A percentile compares a stretch with the other conserved stretches of the same genome.
These are phyloP conservation scores for Mycena vulgaris DNA, from an alignment of 768 basidiomycete species.

Conservation along the genomic window DNA sequence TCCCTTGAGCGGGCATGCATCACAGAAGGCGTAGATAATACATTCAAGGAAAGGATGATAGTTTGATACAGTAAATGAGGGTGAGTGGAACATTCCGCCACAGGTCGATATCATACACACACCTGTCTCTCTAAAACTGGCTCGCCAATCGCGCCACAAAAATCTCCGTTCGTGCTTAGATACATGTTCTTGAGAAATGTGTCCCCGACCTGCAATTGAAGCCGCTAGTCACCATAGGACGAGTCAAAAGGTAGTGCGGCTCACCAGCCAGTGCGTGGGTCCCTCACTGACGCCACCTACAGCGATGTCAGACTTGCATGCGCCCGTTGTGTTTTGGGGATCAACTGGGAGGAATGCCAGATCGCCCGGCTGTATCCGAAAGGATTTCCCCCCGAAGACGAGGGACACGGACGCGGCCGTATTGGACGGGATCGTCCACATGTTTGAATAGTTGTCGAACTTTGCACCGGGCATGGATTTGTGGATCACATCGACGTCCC, in stretches of 20 bases:
- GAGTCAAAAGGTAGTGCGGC: slow-evolving; percentile 43
- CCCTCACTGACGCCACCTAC: slow-evolving; percentile 64
- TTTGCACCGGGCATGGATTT: slow-evolving; percentile 68
- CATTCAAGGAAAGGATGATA: slow-evolving; percentile 22
- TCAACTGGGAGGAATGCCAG: slow-evolving; percentile 68
- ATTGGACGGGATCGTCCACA: slow-evolving; percentile 78
- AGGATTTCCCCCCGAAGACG: slow-evolving; percentile 69
- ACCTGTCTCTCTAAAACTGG: slow-evolving; percentile 5
- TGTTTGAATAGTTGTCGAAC: slow-evolving; percentile 61
- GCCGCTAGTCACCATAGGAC: neutral
- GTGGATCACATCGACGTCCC: slow-evolving; percentile 73
- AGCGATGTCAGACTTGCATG: slow-evolving; percentile 74
- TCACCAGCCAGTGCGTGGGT: slow-evolving; percentile 73
- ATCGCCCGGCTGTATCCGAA: slow-evolving; percentile 73
- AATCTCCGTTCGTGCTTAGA: slow-evolving; percentile 30
- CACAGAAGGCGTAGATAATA: neutral
- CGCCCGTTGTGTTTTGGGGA: slow-evolving; percentile 61
- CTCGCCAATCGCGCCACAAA: slow-evolving; percentile 23
- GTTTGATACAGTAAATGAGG: slow-evolving; percentile 28
- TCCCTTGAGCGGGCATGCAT: too few species aligned
- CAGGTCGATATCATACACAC: too few species aligned
- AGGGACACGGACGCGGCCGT: slow-evolving; percentile 67
- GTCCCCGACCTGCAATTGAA: slow-evolving; percentile 36
- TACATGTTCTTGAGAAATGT: slow-evolving; percentile 42
- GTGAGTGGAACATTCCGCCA: slow-evolving; percentile 6